These are phyloP conservation scores for Thermothielavioides terrestris DNA, from an alignment of 495 filamentous ascomycete species.

Conservation along the genomic window DNA sequence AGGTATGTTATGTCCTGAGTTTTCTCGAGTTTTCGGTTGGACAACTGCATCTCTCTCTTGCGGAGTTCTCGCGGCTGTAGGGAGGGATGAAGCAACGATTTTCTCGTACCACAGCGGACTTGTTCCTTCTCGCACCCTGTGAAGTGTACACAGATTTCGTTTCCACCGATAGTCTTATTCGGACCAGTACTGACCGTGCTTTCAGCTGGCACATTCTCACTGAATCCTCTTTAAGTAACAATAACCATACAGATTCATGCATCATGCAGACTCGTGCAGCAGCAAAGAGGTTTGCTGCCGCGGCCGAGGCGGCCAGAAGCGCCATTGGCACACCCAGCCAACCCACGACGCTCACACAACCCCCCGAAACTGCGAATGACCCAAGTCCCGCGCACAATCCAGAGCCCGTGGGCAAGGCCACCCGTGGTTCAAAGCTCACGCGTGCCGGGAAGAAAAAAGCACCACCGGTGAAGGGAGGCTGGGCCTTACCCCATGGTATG, in stretches of 20 bases:
- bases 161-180: no score
- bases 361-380: background rate
- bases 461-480: constrained; percentile 23
- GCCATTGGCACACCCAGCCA: background rate
- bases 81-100: no score
- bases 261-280: constrained; percentile 13
- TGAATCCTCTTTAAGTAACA: background rate
- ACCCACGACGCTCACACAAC: background rate
- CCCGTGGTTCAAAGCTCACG: constrained; percentile 3
- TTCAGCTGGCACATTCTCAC: no score
- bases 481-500: constrained; percentile 36
- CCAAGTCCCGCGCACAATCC: background rate
- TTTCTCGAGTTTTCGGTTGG: no score
- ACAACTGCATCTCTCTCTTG: no score
- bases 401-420: background rate
- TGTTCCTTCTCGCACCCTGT: no score
- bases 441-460: constrained; percentile 3
- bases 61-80: no score
- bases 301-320: background rate
- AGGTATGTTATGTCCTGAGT: no score
- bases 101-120: no score
- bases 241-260: no score
- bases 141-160: no score
- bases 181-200: no score
- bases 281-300: constrained; percentile 3